Evolutionary conservation across 164 flowering plant species (phyloP).

Genomic region (Amborella trichopoda): DNA sequence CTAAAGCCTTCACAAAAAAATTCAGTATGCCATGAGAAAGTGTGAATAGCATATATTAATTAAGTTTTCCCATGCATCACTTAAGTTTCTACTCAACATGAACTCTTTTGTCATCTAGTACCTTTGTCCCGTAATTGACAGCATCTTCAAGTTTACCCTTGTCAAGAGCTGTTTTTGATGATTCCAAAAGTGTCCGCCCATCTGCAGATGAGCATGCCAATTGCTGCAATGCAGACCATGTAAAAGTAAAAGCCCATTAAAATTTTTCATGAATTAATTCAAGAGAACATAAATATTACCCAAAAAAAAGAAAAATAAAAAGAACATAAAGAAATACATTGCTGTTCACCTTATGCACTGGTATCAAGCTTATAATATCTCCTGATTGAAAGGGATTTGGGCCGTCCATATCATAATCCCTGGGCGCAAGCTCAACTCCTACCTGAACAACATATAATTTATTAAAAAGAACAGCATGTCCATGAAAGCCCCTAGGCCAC

Average conservation of each 20-base stretch:
- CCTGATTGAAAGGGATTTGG: conserved; percentile 57
- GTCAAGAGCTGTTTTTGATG: conserved; percentile 94
- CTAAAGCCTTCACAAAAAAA: conserved; percentile 51
- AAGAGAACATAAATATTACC: not conserved
- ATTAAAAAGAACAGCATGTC: too few relatives aligned
- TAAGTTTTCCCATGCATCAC: conserved; percentile 1
- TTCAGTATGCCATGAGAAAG: not conserved
- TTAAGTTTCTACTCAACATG: not conserved
- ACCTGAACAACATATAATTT: conserved; percentile 46
- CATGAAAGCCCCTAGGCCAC: too few relatives aligned
- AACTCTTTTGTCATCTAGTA: conserved; percentile 9
- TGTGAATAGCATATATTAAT: not conserved
- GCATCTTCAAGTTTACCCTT: conserved; percentile 99
- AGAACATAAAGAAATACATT: not conserved
- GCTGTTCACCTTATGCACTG: conserved; percentile 77
- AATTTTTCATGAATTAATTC: not conserved
- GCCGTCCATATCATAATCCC: conserved; percentile 95
- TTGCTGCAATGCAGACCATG: conserved; percentile 94
- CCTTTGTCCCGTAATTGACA: conserved; percentile 93
- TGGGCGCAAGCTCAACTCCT: conserved; percentile 86
- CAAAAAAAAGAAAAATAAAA: conserved; percentile 4
- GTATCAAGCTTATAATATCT: conserved; percentile 79
- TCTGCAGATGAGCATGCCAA: conserved; percentile 99
- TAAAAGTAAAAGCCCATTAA: conserved; percentile 7
- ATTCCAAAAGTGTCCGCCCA: conserved; percentile 93